phyloP scores from a whole-genome alignment of 495 filamentous ascomycete genomes.

The Talaromyces stipitatus region DNA sequence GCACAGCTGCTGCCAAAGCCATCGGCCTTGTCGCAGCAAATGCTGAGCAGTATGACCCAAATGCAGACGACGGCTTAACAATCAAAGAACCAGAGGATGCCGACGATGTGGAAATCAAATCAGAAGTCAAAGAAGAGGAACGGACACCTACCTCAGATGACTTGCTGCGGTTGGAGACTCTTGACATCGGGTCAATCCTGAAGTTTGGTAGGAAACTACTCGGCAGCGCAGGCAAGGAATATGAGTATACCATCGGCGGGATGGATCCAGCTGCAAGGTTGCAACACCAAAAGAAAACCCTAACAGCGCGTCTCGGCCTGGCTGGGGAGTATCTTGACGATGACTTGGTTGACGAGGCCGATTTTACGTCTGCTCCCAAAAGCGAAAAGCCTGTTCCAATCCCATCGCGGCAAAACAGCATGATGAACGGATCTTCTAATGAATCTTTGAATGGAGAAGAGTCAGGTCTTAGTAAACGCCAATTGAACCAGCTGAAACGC shows the following conservation, averaged over 20 bases:
- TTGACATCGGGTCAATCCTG: constrained; percentile 74
- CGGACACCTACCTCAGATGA: constrained; percentile 36
- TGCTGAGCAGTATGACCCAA: constrained; percentile 82
- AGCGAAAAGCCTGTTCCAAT: constrained; percentile 28
- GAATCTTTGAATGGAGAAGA: constrained; percentile 51
- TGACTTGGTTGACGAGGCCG: constrained; percentile 61
- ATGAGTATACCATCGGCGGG: constrained; percentile 70
- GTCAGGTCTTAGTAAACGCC: constrained; percentile 72
- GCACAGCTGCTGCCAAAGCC: constrained; percentile 83
- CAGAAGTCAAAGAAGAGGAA: constrained; percentile 28
- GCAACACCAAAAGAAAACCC: constrained; percentile 78
- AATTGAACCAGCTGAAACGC: constrained; percentile 88
- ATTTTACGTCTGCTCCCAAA: constrained; percentile 43
- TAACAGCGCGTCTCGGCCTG: constrained; percentile 76
- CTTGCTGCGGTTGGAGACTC: constrained; percentile 59
- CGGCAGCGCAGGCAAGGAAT: constrained; percentile 73
- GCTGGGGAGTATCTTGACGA: constrained; percentile 80
- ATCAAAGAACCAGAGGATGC: constrained; percentile 47
- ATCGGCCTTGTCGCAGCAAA: constrained; percentile 89
- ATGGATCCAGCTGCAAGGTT: constrained; percentile 76
- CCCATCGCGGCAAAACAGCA: constrained; percentile 37
- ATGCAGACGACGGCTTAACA: constrained; percentile 50
- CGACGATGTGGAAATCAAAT: constrained; percentile 44
- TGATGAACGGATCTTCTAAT: constrained; percentile 29
- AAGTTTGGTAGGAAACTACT: constrained; percentile 74